phyloP scores from a whole-genome alignment of 1,139 yeast genomes.

The Insectozyma bohioensis region DNA sequence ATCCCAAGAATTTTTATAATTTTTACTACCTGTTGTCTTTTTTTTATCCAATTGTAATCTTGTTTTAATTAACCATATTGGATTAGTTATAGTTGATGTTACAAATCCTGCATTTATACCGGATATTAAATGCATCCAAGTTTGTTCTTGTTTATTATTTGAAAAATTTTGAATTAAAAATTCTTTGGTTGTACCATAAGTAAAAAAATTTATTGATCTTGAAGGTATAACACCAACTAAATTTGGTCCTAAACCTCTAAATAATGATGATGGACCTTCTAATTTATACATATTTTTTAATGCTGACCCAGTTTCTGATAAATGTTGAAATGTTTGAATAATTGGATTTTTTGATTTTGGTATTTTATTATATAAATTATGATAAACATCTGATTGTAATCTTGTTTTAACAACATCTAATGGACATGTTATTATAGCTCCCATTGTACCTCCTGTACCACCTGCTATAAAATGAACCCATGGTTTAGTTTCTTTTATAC shows the following conservation, averaged over 20 bases:
- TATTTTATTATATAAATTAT: conserved; percentile 36
- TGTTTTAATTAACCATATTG: conserved; percentile 98
- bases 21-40: conserved; percentile 55
- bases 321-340: conserved; percentile 60
- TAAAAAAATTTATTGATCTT: conserved; percentile 91
- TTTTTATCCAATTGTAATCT: conserved; percentile 88
- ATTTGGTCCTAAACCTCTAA: conserved; percentile 95
- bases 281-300: conserved; percentile 62
- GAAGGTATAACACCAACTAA: conserved; percentile 99
- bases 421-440: conserved; percentile 92
- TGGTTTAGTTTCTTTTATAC: conserved; percentile 49
- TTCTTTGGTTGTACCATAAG: conserved; percentile 91
- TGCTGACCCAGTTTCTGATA: conserved; percentile 78
- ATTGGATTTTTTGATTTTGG: conserved; percentile 43
- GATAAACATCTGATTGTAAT: conserved; percentile 81
- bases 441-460: conserved; percentile 97
- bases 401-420: conserved; percentile 96
- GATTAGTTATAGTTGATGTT: conserved; percentile 97
- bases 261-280: conserved; percentile 86
- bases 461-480: conserved; percentile 99
- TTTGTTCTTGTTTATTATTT: conserved; percentile 65
- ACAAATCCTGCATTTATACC: conserved; percentile 95
- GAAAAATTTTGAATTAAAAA: conserved; percentile 65
- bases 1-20: conserved; percentile 83
- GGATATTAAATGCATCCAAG: conserved; percentile 82